Evolutionary conservation across 2,329 filamentous ascomycete genomes (phyloP), one percentile per base, ranked within the genome.

Genomic region (Lachnellula cervina): DNA sequence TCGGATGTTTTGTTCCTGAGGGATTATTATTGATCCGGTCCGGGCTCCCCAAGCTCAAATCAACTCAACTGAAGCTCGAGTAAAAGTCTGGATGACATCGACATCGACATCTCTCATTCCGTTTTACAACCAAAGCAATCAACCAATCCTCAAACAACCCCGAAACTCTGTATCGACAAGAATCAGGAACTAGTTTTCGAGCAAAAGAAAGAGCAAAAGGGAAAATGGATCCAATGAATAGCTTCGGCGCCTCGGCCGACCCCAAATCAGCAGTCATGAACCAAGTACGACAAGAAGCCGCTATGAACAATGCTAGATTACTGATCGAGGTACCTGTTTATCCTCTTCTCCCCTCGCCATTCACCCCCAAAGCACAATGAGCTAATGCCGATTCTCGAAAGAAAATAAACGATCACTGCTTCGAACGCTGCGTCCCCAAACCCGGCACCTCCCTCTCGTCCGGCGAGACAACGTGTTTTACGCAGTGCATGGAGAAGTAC

Each of bases 361-460:
- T n/a, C n/a, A n/a, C n/a, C n/a, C n/a, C n/a, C n/a, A 3, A 32
- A 11, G 6, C 5, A 28, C 0, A 17, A 2, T 6, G 5, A 25
- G 8, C 74, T 21, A 74, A 76, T 35, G 74, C 76, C 62, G 80
- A 80, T 2, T 32, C 28, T n/a, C 25, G 19, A 13, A 58, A 90
- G 86, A 90, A 89, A 82, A 80, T 92, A 72, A 89, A 91, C 73
- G 81, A 88, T 66, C 84, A 87, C 73, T 93, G 89, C 77, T 93
- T 90, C 76, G 82, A 89, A 47, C 85, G 84, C 71, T 93, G 89
- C 72, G 76, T 92, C 16, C 78, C 87, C 49, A 84, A 86, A 68
- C 86, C 89, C 52, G 85, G 87, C 56, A 71, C 78, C 49, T 83
- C 82, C 52, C 74, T 92, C 54, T 67, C 64, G 49, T 81, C 79